Conservation (phyloP, 1,284 basidiomycete species). For the Phellopilus nigrolimitatus region DNA sequence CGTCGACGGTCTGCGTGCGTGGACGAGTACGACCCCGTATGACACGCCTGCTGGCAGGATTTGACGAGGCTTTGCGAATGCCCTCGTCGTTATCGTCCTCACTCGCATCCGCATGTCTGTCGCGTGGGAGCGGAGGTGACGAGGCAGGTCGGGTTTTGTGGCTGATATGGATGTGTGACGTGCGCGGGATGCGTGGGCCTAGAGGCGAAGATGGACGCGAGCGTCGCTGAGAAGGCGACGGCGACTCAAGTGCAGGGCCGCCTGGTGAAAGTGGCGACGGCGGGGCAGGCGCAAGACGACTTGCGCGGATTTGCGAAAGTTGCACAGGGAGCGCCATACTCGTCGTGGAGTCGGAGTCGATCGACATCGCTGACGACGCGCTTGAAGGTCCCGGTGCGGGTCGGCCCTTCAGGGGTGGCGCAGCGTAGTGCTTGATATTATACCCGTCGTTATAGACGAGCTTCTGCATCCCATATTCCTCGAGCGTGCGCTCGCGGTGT, state of each 20-base stretch:
- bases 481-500: slow-evolving; percentile 72
- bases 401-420: slow-evolving; percentile 32
- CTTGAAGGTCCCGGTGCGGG: slow-evolving; percentile 17
- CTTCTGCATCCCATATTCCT: slow-evolving; percentile 48
- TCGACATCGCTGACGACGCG: background rate
- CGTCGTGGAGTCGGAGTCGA: background rate
- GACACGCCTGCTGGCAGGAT: background rate
- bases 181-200: slow-evolving; percentile 15
- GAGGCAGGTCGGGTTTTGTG: slow-evolving; percentile 13
- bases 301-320: slow-evolving; percentile 6
- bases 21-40: slow-evolving; percentile 1
- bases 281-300: slow-evolving; percentile 6
- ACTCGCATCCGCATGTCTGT: background rate
- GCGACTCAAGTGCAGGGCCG: slow-evolving; percentile 4
- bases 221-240: slow-evolving; percentile 4
- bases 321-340: background rate
- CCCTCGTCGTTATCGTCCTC: background rate
- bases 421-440: slow-evolving; percentile 42
- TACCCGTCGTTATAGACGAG: slow-evolving; percentile 37
- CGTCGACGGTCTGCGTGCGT: slow-evolving; percentile 16
- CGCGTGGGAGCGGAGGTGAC: slow-evolving; percentile 3
- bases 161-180: slow-evolving; percentile 8
- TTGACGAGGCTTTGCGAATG: background rate
- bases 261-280: slow-evolving; percentile 6
- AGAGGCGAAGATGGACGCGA: slow-evolving; percentile 16